Percentiles rank a stretch among this genome's conserved stretches.
phyloP scores from a whole-genome alignment of 192 early-diverging fungal species.

The Backusella westeae region DNA sequence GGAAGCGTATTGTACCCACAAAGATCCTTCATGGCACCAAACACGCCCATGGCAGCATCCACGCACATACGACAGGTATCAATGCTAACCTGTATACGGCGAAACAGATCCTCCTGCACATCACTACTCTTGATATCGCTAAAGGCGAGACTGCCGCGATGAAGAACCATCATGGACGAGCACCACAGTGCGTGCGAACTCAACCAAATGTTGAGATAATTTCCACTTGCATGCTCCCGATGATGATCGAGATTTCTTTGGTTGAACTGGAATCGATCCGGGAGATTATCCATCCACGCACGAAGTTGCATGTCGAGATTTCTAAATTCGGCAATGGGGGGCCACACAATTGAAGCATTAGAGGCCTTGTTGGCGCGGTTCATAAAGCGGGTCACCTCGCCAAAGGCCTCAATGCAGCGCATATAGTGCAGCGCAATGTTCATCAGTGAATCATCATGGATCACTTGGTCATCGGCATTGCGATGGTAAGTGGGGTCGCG shows the following conservation, averaged over 20 bases:
- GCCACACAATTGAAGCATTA: constrained; percentile 9
- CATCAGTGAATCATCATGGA: constrained; percentile 21
- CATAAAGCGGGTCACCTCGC: constrained; percentile 23
- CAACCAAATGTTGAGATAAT: constrained; percentile 22
- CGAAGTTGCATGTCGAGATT: constrained; percentile 17
- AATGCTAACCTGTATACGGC: constrained; percentile 11
- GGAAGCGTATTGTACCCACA: constrained; percentile 26
- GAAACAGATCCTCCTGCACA: not conserved
- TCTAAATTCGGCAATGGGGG: constrained; percentile 27
- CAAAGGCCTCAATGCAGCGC: constrained; percentile 13
- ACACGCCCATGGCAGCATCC: constrained; percentile 19
- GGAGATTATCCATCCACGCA: constrained; percentile 16
- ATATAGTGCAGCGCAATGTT: constrained; percentile 16
- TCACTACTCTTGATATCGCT: constrained; percentile 9
- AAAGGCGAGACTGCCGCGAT: constrained; percentile 28
- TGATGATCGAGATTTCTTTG: constrained; percentile 11
- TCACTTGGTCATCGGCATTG: not conserved
- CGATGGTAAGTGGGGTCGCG: not conserved
- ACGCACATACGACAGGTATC: constrained; percentile 22
- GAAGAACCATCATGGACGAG: constrained; percentile 17
- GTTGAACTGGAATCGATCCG: constrained; percentile 13
- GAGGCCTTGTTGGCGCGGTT: constrained; percentile 10
- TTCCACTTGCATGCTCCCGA: constrained; percentile 9
- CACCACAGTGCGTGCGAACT: constrained; percentile 24
- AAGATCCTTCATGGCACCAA: constrained; percentile 15